A percentile compares a stretch with the other conserved stretches of the same genome.
phyloP scores from a whole-genome alignment of 1,284 basidiomycete species.

The Ganoderma boninense region DNA sequence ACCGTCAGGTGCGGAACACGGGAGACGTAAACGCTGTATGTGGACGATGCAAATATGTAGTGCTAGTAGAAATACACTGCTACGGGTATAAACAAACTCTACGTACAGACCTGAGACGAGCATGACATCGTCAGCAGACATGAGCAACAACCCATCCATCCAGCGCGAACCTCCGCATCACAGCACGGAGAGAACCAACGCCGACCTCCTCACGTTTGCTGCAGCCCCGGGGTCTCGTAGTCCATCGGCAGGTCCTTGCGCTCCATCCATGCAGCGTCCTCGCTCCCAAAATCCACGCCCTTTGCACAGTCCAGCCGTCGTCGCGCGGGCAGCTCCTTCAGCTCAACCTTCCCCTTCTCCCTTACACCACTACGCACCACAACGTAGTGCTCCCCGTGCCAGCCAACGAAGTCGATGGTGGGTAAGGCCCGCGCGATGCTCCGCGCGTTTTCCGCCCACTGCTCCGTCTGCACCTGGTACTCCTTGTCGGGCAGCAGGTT shows the following conservation, averaged over 20 bases:
- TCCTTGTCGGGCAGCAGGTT: conserved; percentile 68
- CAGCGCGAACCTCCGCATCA: background rate
- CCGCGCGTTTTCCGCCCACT: conserved; percentile 60
- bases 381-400: conserved; percentile 75
- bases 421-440: conserved; percentile 57
- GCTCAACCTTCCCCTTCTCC: conserved; percentile 47
- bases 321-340: conserved; percentile 69
- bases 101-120: conserved; percentile 4
- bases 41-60: background rate
- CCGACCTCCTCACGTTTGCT: conserved; percentile 37
- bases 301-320: conserved; percentile 69
- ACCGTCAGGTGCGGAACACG: background rate
- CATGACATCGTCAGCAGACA: conserved; percentile 12
- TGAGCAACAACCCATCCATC: background rate
- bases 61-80: background rate
- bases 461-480: conserved; percentile 60
- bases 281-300: conserved; percentile 69
- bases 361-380: conserved; percentile 49
- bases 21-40: background rate
- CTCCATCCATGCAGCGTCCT: conserved; percentile 73
- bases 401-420: conserved; percentile 69
- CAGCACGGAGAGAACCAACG: too few species aligned
- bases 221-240: conserved; percentile 66
- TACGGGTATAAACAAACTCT: conserved; percentile 6
- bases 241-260: conserved; percentile 76